Evolutionary conservation across 345 rosid species (phyloP).

Genomic region (Corymbia maculata): DNA sequence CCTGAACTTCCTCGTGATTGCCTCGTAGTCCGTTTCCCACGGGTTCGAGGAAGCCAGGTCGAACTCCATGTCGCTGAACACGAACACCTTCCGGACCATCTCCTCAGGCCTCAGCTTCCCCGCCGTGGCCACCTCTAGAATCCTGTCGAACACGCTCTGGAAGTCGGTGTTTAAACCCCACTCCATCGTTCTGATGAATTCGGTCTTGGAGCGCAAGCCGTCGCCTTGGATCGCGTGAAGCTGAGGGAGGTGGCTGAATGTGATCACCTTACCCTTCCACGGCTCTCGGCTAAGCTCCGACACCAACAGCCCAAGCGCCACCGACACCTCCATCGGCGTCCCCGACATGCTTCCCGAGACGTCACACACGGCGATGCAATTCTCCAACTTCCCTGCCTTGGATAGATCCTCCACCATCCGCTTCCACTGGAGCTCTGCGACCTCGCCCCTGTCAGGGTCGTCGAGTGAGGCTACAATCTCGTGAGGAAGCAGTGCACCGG

Average conservation of each 20-base stretch:
- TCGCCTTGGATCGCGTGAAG: conserved; percentile 31
- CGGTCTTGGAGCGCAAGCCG: conserved; percentile 14
- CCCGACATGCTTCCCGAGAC: conserved; percentile 46
- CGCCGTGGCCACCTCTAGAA: conserved; percentile 31
- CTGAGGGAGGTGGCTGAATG: conserved; percentile 32
- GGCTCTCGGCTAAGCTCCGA: conserved; percentile 47
- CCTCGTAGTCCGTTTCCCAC: conserved; percentile 46
- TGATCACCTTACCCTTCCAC: conserved; percentile 54
- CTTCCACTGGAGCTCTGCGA: conserved; percentile 61
- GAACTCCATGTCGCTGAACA: conserved; percentile 74
- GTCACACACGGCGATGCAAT: conserved; percentile 52
- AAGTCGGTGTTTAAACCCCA: conserved; percentile 31
- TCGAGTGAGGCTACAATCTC: conserved; percentile 30
- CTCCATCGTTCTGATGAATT: conserved; percentile 17
- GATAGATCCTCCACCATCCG: conserved; percentile 50
- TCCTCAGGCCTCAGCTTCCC: conserved; percentile 34
- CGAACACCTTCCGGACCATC: conserved; percentile 54
- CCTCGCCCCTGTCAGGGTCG: conserved; percentile 37
- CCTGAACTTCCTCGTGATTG: conserved; percentile 26
- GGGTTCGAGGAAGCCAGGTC: conserved; percentile 18
- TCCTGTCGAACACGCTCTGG: conserved; percentile 46
- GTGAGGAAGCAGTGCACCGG: conserved; percentile 62
- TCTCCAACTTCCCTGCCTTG: conserved; percentile 33
- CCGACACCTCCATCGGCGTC: conserved; percentile 49
- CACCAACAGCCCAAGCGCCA: conserved; percentile 48